Conservation (phyloP, 495 filamentous ascomycete genomes). For the Aspergillus avenaceus region DNA sequence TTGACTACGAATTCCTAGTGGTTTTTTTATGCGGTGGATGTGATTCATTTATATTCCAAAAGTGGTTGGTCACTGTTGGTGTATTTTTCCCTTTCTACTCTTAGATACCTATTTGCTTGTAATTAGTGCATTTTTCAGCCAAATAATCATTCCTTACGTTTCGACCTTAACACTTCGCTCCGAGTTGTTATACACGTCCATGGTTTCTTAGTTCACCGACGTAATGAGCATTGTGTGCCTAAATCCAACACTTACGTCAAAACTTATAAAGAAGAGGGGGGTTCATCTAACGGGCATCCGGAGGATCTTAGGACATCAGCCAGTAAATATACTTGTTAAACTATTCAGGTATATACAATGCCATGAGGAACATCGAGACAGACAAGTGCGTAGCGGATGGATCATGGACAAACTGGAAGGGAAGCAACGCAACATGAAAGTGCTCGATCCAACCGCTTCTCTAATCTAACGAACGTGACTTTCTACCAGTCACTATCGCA, state of each 20-base stretch:
- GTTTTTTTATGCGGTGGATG: background rate
- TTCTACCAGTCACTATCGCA: too few species aligned
- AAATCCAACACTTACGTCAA: too few species aligned
- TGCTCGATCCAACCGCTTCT: background rate
- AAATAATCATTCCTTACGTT: background rate
- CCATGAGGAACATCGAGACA: background rate
- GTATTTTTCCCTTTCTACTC: constrained; percentile 14
- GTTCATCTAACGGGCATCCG: too few species aligned
- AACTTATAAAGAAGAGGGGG: too few species aligned
- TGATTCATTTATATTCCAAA: constrained; percentile 1
- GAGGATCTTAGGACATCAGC: too few species aligned
- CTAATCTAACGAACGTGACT: too few species aligned
- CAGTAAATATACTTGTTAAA: background rate
- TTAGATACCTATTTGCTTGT: constrained; percentile 43
- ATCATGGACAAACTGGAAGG: background rate
- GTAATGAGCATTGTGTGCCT: too few species aligned
- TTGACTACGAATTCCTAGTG: background rate
- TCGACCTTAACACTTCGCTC: background rate
- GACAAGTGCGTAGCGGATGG: background rate
- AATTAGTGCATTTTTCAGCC: constrained; percentile 18
- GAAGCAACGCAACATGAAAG: background rate
- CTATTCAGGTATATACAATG: background rate
- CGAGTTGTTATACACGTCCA: background rate
- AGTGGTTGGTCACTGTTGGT: constrained; percentile 8
- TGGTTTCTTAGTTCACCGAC: too few species aligned